These are phyloP conservation scores for Sutorius eximius DNA, from an alignment of 1,284 basidiomycete genomes.

Conservation along the genomic window DNA sequence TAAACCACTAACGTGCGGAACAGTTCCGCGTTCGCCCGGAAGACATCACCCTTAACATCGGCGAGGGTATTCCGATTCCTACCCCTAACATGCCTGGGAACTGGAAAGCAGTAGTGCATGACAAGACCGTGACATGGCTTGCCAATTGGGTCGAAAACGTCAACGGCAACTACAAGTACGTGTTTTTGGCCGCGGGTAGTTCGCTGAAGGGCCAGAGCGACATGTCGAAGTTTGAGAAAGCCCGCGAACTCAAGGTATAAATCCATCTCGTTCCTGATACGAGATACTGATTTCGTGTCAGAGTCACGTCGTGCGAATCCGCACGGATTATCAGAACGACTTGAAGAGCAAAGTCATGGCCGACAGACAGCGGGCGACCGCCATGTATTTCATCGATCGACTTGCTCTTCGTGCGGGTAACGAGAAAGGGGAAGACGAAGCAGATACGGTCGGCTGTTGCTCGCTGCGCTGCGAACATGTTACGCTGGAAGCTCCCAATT, in stretches of 20 bases:
- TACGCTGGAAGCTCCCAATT: slow-evolving; percentile 83
- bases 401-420: slow-evolving; percentile 95
- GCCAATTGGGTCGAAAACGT: slow-evolving; percentile 97
- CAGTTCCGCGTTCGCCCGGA: slow-evolving; percentile 87
- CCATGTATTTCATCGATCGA: slow-evolving; percentile 96
- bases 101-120: slow-evolving; percentile 86
- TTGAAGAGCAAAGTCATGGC: slow-evolving; percentile 89
- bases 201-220: slow-evolving; percentile 97
- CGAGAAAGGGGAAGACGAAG: slow-evolving; percentile 97
- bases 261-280: not conserved
- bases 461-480: slow-evolving; percentile 94
- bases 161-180: slow-evolving; percentile 92
- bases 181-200: slow-evolving; percentile 91
- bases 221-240: slow-evolving; percentile 95
- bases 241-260: slow-evolving; percentile 85
- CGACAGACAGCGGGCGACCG: slow-evolving; percentile 90
- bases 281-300: slow-evolving; percentile 35
- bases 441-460: slow-evolving; percentile 96
- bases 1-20: slow-evolving; percentile 11
- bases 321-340: slow-evolving; percentile 82
- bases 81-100: slow-evolving; percentile 84
- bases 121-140: slow-evolving; percentile 95
- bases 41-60: slow-evolving; percentile 94
- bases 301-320: slow-evolving; percentile 89
- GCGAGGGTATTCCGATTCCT: slow-evolving; percentile 70